Base-by-base conservation (phyloP, 2,329 filamentous ascomycete genomes). In the Fusarium sp. region DNA sequence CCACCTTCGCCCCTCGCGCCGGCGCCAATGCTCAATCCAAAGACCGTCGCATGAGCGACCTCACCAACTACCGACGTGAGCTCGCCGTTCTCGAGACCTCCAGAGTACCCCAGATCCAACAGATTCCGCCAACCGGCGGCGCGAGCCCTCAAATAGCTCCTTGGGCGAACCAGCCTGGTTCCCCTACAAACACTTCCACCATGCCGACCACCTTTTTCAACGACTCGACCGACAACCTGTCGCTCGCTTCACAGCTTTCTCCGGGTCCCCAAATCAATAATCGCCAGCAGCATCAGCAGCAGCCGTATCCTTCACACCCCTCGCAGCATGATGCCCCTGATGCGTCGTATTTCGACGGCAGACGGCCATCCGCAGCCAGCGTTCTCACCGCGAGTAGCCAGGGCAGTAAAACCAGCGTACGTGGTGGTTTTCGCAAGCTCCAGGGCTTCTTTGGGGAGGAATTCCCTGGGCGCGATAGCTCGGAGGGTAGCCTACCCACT, bases 401-500 rank as follows among this genome's bases (percentile, higher is more conserved):
- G 71, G 92, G 93, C 34, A 97, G 95, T 44, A 91, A 90, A 81
- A 87, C 87, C 62, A 92, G 91, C 78, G 84, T 90, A 67, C 86
- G 91, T 64, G 89, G 90, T 73, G 89, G 92, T 54, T 87, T 91
- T 61, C 94, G 94, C 80, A 96, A 95, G 81, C 85, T 97, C 69
- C 93, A 96, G 77, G 93, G 92, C 44, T 95, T 98, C 78, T 97
- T 98, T 81, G 94, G 95, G 48, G 95, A 98, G 75, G 94, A 97
- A 77, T 94, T 92, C 79, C 89, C 90, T 63, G 88, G 87, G 40
- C 85, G 87, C 71, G 91, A 94, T 77, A 90, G 90, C 70, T 94
- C 92, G 56, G 93, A 97, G 62, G 87, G 88, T 73, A 90, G 88
- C 80, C 80, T 92, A 74, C 82, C 84, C 66, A 82, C 81, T 65